phyloP scores from a whole-genome alignment of 1,284 basidiomycete genomes.

The Vanrija humicola region DNA sequence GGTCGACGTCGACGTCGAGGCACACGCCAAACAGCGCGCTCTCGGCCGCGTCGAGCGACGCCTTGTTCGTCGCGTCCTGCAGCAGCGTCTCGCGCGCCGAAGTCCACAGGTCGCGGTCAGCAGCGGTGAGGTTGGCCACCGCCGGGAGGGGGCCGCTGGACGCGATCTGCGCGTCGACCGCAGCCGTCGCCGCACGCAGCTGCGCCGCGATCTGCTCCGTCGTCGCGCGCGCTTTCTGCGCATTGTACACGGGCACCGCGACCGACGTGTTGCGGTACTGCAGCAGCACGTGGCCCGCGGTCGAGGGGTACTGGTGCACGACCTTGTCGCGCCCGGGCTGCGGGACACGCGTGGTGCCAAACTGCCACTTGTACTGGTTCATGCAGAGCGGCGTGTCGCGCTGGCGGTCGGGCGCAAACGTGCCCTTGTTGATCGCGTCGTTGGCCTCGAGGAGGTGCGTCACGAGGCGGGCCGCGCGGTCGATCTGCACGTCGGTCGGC shows the following conservation, averaged over 20 bases:
- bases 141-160: background rate
- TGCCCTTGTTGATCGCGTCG: conserved; percentile 13
- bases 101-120: conserved; percentile 11
- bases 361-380: conserved; percentile 17
- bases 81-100: conserved; percentile 6
- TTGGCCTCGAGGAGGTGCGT: conserved; percentile 11
- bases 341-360: conserved; percentile 14
- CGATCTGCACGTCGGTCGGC: conserved; percentile 5
- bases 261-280: conserved; percentile 8
- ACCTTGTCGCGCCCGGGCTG: conserved; percentile 5
- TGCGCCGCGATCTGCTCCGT: conserved; percentile 9
- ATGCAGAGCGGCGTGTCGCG: conserved; percentile 10
- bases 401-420: conserved; percentile 7
- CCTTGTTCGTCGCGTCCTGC: conserved; percentile 3
- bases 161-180: conserved; percentile 3
- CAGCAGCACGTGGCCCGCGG: conserved; percentile 3
- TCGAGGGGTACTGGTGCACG: conserved; percentile 3
- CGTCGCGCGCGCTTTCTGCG: conserved; percentile 1
- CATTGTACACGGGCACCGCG: conserved; percentile 9
- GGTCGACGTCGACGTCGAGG: conserved; percentile 11
- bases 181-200: conserved; percentile 1
- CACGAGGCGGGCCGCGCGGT: conserved; percentile 8
- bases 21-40: conserved; percentile 10
- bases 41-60: conserved; percentile 4
- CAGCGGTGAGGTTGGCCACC: conserved; percentile 13